These are phyloP conservation scores for Urostyla sp. DNA, from an alignment of 73 alveolate species.

Conservation along the genomic window DNA sequence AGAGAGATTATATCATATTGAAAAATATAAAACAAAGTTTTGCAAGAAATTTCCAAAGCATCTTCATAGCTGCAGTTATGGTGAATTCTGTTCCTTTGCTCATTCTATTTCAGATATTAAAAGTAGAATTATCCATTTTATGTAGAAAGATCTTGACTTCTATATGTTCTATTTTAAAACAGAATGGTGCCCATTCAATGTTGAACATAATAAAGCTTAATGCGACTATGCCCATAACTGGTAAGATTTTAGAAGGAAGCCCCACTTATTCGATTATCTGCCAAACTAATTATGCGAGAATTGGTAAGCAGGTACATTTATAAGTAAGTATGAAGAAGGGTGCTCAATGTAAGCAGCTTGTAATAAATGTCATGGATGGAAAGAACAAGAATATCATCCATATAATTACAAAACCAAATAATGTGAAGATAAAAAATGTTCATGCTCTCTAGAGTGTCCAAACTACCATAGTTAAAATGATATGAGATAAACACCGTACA, in stretches of 20 bases:
- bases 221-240: slow-evolving; percentile 64
- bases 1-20: slow-evolving; percentile 46
- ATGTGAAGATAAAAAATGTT: slow-evolving; percentile 33
- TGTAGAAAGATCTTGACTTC: slow-evolving; percentile 47
- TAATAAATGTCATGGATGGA: slow-evolving; percentile 65
- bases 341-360: slow-evolving; percentile 43
- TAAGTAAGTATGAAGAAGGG: slow-evolving; percentile 52
- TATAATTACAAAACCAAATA: slow-evolving; percentile 46
- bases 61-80: slow-evolving; percentile 41
- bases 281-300: slow-evolving; percentile 45
- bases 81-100: slow-evolving; percentile 64
- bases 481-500: slow-evolving; percentile 5
- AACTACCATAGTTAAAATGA: slow-evolving; percentile 47
- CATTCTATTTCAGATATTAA: slow-evolving; percentile 41
- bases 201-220: slow-evolving; percentile 53
- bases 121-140: slow-evolving; percentile 19
- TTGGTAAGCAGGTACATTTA: slow-evolving; percentile 52
- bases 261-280: slow-evolving; percentile 43
- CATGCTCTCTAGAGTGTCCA: slow-evolving; percentile 21
- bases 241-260: slow-evolving; percentile 65
- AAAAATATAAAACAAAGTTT: slow-evolving; percentile 44
- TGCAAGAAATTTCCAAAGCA: slow-evolving; percentile 43
- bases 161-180: slow-evolving; percentile 63
- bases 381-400: slow-evolving; percentile 70
- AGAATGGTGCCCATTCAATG: slow-evolving; percentile 67